phyloP scores from a whole-genome alignment of 352 stramenopile genomes.

The Globisporangium okanoganense region DNA sequence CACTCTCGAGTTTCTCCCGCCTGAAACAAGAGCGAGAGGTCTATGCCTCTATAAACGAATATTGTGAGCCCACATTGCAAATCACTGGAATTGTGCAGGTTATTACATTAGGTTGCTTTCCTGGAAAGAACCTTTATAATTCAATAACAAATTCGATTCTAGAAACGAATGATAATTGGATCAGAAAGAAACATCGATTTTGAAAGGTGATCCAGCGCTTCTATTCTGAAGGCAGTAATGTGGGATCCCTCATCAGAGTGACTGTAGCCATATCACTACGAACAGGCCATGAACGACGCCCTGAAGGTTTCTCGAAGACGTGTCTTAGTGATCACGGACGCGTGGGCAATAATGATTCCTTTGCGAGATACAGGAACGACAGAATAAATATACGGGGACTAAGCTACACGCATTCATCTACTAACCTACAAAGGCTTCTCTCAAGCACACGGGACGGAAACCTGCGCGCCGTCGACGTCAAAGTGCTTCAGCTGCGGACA shows the following conservation, averaged over 20 bases:
- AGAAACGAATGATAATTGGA: no score
- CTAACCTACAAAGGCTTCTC: background rate
- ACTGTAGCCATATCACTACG: slow-evolving; percentile 3
- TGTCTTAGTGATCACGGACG: background rate
- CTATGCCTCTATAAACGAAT: background rate
- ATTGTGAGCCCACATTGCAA: background rate
- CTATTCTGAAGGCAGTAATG: background rate
- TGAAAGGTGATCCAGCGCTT: background rate
- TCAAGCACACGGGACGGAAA: slow-evolving; percentile 19
- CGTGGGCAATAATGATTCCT: background rate
- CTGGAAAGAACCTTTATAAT: background rate
- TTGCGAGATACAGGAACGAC: background rate
- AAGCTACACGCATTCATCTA: background rate
- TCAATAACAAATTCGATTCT: no score
- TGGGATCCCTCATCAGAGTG: background rate
- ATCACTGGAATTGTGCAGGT: background rate
- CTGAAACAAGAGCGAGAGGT: background rate
- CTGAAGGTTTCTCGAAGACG: no score
- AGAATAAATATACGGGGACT: background rate
- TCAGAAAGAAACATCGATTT: background rate
- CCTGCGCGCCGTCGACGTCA: slow-evolving; percentile 40
- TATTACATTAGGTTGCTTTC: background rate
- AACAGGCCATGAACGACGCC: no score
- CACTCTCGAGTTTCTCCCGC: background rate
- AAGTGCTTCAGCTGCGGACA: slow-evolving; percentile 55